Evolutionary conservation across 2,329 filamentous ascomycete species (phyloP).

Genomic region (Fusarium brevicatenulatum): DNA sequence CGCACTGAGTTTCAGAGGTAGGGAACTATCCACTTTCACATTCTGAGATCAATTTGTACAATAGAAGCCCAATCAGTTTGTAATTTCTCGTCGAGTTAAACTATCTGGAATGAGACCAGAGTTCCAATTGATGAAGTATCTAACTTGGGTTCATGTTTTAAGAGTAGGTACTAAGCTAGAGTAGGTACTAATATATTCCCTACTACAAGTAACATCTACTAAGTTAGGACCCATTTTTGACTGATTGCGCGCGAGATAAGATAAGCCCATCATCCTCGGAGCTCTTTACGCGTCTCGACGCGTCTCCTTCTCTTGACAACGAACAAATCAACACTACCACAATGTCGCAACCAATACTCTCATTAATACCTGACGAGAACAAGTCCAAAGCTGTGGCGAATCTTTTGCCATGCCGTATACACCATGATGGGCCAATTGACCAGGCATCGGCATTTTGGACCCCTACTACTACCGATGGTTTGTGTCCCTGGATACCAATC

Average conservation of each 20-base stretch:
- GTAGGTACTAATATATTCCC: neutral
- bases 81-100: neutral
- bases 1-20: neutral
- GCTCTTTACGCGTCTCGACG: conserved; percentile 40
- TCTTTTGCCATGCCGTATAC: conserved; percentile 81
- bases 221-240: neutral
- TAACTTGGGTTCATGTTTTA: neutral
- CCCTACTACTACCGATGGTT: conserved; percentile 61
- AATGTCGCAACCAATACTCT: conserved; percentile 58
- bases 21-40: neutral
- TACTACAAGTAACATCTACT: too few relatives aligned
- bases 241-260: conserved; percentile 15
- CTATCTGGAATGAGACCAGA: neutral
- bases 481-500: conserved; percentile 31
- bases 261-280: neutral
- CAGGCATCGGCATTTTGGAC: conserved; percentile 76
- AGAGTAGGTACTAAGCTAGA: too few relatives aligned
- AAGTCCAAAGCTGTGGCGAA: conserved; percentile 66
- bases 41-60: neutral
- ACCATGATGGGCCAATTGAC: conserved; percentile 79
- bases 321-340: conserved; percentile 1
- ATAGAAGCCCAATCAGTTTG: neutral
- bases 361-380: conserved; percentile 46
- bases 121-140: neutral
- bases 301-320: conserved; percentile 24